Evolutionary conservation across 2,329 filamentous ascomycete species (phyloP).

Genomic region (Bisporella sp.): DNA sequence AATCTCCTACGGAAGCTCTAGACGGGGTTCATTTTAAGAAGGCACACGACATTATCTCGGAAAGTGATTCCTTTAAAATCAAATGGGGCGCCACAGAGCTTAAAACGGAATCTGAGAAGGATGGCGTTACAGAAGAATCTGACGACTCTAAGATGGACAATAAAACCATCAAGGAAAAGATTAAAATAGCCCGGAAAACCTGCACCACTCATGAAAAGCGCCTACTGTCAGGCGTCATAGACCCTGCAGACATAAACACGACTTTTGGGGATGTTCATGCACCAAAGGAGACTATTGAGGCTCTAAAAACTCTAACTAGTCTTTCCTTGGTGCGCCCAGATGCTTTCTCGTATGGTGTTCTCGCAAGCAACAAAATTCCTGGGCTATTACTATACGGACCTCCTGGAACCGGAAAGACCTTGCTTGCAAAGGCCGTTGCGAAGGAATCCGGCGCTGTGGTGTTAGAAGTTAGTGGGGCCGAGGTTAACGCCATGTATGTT

Average conservation of each 20-base stretch:
- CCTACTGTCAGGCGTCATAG: conserved; percentile 73
- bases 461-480: conserved; percentile 86
- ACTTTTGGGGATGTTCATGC: conserved; percentile 86
- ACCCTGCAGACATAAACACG: conserved; percentile 73
- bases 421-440: conserved; percentile 62
- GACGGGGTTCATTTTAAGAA: conserved; percentile 28
- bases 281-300: conserved; percentile 73
- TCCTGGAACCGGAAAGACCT: conserved; percentile 70
- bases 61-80: conserved; percentile 41
- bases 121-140: conserved; percentile 14
- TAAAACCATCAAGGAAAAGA: conserved; percentile 30
- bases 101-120: conserved; percentile 30
- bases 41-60: conserved; percentile 34
- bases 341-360: conserved; percentile 91
- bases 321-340: conserved; percentile 82
- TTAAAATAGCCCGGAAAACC: conserved; percentile 45
- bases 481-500: conserved; percentile 94
- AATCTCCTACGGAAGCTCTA: conserved; percentile 7
- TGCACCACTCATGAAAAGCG: conserved; percentile 76
- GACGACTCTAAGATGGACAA: conserved; percentile 16
- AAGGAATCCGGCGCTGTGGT: conserved; percentile 62
- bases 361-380: conserved; percentile 84
- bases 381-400: conserved; percentile 85
- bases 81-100: conserved; percentile 34
- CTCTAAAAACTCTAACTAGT: conserved; percentile 81